Base-by-base conservation (phyloP, 208 protist species). In the Acanthamoeba triangularis region DNA sequence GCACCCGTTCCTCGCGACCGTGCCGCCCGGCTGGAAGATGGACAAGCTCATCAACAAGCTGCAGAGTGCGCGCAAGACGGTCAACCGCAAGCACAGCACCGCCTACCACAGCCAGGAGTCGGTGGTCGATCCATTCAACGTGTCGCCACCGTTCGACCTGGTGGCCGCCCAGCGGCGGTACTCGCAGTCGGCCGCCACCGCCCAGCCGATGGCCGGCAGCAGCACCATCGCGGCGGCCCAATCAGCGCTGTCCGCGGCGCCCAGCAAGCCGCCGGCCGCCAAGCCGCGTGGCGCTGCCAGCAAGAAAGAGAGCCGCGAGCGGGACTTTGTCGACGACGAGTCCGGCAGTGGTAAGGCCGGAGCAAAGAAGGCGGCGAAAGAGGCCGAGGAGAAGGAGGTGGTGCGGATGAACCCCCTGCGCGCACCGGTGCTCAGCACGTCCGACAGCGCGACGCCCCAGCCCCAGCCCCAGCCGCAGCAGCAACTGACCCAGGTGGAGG, bases 1-100 rank as follows among this genome's bases (percentile, higher is more conserved):
- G 84, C 47, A 90, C n/a, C 84, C 84, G 33, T 90, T 90, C 35
- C 84, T 90, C 0, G 84, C 84, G 20, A 90, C 84, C 28, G 84
- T 90, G 16, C 84, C 84, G 16, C 47, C 84, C 14, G 84, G 84
- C 44, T 90, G 84, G 84, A 56, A 37, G 59, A 33, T 90, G 59
- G 84, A 90, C 14, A 85, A 56, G 78, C 78, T 85, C 25, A n/a
- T 85, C 25, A 28, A 85, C 25, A 37, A 85, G 25, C 61, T 30
- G 61, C 61, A 30, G 8, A 14, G 61, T 25, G 61, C 61, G 25
- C 61, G 61, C 61, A 30, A 67, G 61, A 25, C 13, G 0, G 8
- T 25, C 16, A 67, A 67, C 23, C 61, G 6, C 18, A 67, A 25
- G 23, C 14, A 30, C 61, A 23, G 61, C 25, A 67, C 25, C 61